Evolutionary conservation across 2,329 filamentous ascomycete genomes (phyloP), one percentile per base, ranked within the genome.

Genomic region (Epichloe elymi): DNA sequence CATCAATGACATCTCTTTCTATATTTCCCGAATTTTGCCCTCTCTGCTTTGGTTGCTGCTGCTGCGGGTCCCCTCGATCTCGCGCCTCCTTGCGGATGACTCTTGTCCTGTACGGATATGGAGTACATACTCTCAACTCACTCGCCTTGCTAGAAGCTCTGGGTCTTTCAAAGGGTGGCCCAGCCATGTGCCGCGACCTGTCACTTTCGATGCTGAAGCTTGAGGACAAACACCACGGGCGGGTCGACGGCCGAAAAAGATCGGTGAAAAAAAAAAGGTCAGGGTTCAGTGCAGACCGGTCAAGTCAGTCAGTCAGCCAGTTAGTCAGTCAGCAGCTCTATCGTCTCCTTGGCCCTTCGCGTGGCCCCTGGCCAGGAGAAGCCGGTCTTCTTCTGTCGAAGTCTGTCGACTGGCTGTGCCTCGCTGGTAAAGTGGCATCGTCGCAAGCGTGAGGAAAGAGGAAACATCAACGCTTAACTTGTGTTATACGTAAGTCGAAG

Each of bases 381-480:
- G 30, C 37, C 30, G 15, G 35, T 39, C 35, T 48, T 23, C 26
- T 44, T 33, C 23, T 17, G 23, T 30, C 19, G 4, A 40, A 30
- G 40, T 33, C 23, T 17, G 23, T 30, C 19, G 4, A 40, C 30
- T 30, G 12, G 12, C 26, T 43, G 35, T 44, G 46, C 51, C 46
- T 46, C 30, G 14, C 41, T 49, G 17, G 51, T 40, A 49, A 17
- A 45, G 36, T 37, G 44, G 42, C 46, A 47, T 36, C 20, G 7
- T 23, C 20, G 14, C 26, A 51, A 54, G 51, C 43, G 52, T 30
- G 60, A 59, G 61, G 53, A 52, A 63, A 63, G 61, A 61, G 62
- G 40, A 57, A 64, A 62, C 62, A 59, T 46, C 38, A 48, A 55
- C 43, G 39, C 47, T 51, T 37, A 41, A 38, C 47, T 51, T 43